Evolutionary conservation across 2,329 filamentous ascomycete species (phyloP).

Genomic region (Xylariaceae sp.): DNA sequence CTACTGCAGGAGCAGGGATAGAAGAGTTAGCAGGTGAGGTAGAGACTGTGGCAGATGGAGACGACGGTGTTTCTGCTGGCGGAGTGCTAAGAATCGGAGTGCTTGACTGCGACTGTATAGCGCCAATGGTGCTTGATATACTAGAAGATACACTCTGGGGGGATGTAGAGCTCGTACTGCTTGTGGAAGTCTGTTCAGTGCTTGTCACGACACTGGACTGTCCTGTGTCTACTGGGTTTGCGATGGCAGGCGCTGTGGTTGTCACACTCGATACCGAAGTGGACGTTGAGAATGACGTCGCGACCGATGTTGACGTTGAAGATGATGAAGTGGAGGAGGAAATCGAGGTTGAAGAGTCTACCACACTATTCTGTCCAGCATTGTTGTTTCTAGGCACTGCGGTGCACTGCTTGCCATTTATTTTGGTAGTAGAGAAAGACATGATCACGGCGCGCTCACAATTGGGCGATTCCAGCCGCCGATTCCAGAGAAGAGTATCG

Average conservation of each 20-base stretch:
- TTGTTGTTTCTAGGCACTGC: slow-evolving; percentile 41
- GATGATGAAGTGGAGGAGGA: slow-evolving; percentile 6
- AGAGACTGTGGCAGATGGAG: slow-evolving; percentile 3
- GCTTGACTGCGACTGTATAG: slow-evolving; percentile 13
- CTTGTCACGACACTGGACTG: background rate
- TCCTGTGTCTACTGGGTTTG: background rate
- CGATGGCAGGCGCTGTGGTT: slow-evolving; percentile 1
- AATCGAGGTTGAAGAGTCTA: slow-evolving; percentile 6
- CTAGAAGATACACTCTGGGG: slow-evolving; percentile 22
- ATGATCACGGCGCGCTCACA: slow-evolving; percentile 32
- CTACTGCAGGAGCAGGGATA: background rate
- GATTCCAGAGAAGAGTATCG: slow-evolving; percentile 16
- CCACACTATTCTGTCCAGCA: slow-evolving; percentile 14
- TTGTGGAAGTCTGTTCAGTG: slow-evolving; percentile 26
- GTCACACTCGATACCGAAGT: slow-evolving; percentile 1
- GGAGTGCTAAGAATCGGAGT: slow-evolving; percentile 13
- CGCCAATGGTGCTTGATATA: slow-evolving; percentile 14
- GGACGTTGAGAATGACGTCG: slow-evolving; percentile 16
- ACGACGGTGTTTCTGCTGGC: slow-evolving; percentile 6
- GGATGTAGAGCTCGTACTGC: slow-evolving; percentile 35
- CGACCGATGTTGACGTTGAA: slow-evolving; percentile 5
- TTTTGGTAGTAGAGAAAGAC: slow-evolving; percentile 47
- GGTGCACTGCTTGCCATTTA: slow-evolving; percentile 51
- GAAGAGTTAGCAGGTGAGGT: slow-evolving; percentile 1
- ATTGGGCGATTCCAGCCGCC: slow-evolving; percentile 44